Conservation (phyloP, 2,329 filamentous ascomycete species). For the Epichloe gansuensis region DNA sequence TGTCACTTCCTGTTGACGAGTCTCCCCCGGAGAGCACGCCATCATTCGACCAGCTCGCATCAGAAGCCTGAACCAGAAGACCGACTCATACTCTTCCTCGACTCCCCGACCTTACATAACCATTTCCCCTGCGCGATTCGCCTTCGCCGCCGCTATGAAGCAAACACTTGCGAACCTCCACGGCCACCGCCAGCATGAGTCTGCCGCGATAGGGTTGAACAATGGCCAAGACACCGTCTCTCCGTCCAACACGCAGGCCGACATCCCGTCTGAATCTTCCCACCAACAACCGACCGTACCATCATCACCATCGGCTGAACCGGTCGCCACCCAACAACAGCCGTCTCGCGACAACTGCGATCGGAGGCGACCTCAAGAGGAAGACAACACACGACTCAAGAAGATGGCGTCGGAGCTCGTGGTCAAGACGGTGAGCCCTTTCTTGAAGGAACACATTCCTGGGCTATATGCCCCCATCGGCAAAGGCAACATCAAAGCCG, state of each 20-base stretch:
- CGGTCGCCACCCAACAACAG: slow-evolving; percentile 10
- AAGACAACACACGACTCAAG: slow-evolving; percentile 34
- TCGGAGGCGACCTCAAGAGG: slow-evolving; percentile 35
- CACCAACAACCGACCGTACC: neutral
- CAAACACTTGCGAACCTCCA: slow-evolving; percentile 1
- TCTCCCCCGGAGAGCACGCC: slow-evolving; percentile 2
- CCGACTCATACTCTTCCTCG: neutral
- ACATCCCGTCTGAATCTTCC: neutral
- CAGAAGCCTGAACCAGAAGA: neutral
- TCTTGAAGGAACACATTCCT: slow-evolving; percentile 83
- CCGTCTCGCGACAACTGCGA: slow-evolving; percentile 35
- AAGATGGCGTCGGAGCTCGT: slow-evolving; percentile 55
- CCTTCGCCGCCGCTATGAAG: slow-evolving; percentile 1
- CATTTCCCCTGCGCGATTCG: neutral
- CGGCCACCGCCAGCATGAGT: slow-evolving; percentile 1
- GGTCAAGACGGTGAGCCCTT: slow-evolving; percentile 70
- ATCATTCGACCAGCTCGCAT: slow-evolving; percentile 1
- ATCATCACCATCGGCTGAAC: slow-evolving; percentile 6
- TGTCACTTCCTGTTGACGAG: neutral
- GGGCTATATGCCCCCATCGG: slow-evolving; percentile 73
- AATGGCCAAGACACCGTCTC: neutral
- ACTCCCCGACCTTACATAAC: neutral
- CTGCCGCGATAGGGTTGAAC: neutral
- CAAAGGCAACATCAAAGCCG: slow-evolving; percentile 29
- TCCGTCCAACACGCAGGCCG: neutral